These are phyloP conservation scores for Solanum bukasovii DNA, from an alignment of 257 asterid species.

Conservation along the genomic window DNA sequence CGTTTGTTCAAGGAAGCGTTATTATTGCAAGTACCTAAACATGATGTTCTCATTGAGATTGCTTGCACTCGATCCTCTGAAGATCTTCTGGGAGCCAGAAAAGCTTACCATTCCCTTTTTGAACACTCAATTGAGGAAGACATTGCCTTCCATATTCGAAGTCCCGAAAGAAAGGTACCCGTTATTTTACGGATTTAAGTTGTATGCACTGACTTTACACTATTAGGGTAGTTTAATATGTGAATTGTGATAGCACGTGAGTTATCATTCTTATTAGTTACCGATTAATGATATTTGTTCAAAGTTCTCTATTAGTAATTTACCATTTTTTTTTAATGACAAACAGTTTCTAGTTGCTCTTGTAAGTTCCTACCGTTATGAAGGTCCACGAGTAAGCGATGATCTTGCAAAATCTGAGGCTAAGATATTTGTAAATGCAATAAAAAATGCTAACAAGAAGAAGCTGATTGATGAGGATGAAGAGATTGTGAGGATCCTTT, in stretches of 20 bases:
- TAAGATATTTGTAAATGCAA: constrained; percentile 26
- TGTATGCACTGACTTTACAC: neutral
- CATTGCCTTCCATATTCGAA: constrained; percentile 36
- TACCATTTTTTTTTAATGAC: neutral
- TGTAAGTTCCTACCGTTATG: constrained; percentile 71
- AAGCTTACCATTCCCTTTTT: constrained; percentile 81
- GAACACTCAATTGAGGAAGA: constrained; percentile 76
- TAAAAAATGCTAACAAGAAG: constrained; percentile 13
- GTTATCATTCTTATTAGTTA: neutral
- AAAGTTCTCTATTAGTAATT: neutral
- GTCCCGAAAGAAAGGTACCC: constrained; percentile 33
- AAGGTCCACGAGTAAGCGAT: constrained; percentile 51
- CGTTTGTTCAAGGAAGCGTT: constrained; percentile 46
- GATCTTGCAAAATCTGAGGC: constrained; percentile 73
- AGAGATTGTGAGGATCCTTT: constrained; percentile 44
- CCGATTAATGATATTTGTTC: neutral
- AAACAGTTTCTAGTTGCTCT: constrained; percentile 65
- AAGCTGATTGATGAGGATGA: constrained; percentile 34
- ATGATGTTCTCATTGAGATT: constrained; percentile 37
- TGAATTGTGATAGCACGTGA: neutral
- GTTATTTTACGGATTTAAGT: neutral
- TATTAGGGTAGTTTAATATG: neutral
- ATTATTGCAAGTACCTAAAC: constrained; percentile 26
- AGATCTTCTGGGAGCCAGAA: constrained; percentile 67
- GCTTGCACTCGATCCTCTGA: constrained; percentile 67